phyloP scores from a whole-genome alignment of 495 filamentous ascomycete species.

The Penicillium paradoxum region DNA sequence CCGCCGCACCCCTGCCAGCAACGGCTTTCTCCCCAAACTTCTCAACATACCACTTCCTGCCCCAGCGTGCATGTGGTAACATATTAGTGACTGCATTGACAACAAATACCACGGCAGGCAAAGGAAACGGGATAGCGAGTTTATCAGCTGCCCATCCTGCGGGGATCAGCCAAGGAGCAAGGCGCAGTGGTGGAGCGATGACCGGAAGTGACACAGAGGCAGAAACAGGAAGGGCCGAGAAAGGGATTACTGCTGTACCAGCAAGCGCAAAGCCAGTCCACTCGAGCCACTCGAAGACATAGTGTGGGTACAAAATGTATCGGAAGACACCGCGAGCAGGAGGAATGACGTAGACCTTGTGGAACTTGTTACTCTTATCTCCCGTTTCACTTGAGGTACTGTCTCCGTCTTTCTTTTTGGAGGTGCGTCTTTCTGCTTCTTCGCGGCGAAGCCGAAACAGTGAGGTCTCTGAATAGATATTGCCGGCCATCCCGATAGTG shows the following conservation, averaged over 20 bases:
- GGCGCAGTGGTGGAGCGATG: conserved; percentile 19
- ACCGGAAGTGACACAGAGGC: neutral
- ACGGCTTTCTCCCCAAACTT: conserved; percentile 80
- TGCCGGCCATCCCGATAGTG: conserved; percentile 66
- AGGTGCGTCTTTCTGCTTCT: conserved; percentile 33
- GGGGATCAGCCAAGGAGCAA: conserved; percentile 50
- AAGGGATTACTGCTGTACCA: conserved; percentile 33
- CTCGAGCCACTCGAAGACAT: conserved; percentile 92
- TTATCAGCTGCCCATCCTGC: conserved; percentile 43
- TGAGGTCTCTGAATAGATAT: conserved; percentile 70
- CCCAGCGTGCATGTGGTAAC: conserved; percentile 81
- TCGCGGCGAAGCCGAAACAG: conserved; percentile 55
- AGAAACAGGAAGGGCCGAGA: conserved; percentile 6
- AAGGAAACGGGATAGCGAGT: conserved; percentile 28
- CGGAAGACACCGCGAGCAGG: conserved; percentile 78
- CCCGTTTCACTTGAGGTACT: conserved; percentile 28
- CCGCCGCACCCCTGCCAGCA: conserved; percentile 68
- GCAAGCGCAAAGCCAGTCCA: conserved; percentile 83
- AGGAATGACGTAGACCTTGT: conserved; percentile 90
- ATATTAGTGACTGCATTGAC: conserved; percentile 85
- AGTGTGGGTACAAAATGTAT: conserved; percentile 85
- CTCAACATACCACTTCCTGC: conserved; percentile 80
- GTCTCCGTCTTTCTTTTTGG: conserved; percentile 37
- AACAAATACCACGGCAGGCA: conserved; percentile 74
- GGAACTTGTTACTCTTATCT: conserved; percentile 29